phyloP scores from a whole-genome alignment of 129 eudicot species.

The Cynara cardunculus region DNA sequence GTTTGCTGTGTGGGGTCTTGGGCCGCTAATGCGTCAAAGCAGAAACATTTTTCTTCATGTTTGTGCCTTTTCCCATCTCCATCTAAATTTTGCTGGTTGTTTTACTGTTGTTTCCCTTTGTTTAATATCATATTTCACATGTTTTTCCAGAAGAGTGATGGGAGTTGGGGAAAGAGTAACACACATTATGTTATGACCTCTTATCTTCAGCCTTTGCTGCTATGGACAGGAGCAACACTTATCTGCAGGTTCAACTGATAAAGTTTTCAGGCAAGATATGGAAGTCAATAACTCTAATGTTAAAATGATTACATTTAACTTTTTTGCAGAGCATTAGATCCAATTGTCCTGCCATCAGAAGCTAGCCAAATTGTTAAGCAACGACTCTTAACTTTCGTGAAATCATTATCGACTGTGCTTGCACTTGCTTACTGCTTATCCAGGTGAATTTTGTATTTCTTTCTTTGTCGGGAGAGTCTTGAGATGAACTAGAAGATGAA shows the following conservation, averaged over 20 bases:
- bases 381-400: conserved; percentile 75
- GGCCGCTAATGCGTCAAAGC: conserved; percentile 65
- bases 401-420: conserved; percentile 89
- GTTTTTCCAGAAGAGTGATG: conserved; percentile 61
- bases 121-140: conserved; percentile 2
- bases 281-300: neutral
- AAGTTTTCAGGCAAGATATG: neutral
- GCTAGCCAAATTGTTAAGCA: conserved; percentile 81
- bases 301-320: conserved; percentile 1
- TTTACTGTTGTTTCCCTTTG: conserved; percentile 1
- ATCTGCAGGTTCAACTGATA: conserved; percentile 65
- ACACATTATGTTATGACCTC: conserved; percentile 71
- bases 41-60: conserved; percentile 68
- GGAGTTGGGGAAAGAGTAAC: conserved; percentile 79
- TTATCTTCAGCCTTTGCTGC: conserved; percentile 80
- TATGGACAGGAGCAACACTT: conserved; percentile 88
- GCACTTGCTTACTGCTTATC: conserved; percentile 89
- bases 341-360: conserved; percentile 76
- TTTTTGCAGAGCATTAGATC: conserved; percentile 76
- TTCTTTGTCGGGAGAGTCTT: neutral
- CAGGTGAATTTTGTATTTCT: conserved; percentile 41
- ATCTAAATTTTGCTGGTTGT: neutral
- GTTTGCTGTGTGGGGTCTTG: conserved; percentile 93
- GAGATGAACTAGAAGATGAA: conserved; percentile 1
- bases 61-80: conserved; percentile 28